These are phyloP conservation scores for Fusarium camptoceras DNA, from an alignment of 2,329 filamentous ascomycete genomes.

Conservation along the genomic window DNA sequence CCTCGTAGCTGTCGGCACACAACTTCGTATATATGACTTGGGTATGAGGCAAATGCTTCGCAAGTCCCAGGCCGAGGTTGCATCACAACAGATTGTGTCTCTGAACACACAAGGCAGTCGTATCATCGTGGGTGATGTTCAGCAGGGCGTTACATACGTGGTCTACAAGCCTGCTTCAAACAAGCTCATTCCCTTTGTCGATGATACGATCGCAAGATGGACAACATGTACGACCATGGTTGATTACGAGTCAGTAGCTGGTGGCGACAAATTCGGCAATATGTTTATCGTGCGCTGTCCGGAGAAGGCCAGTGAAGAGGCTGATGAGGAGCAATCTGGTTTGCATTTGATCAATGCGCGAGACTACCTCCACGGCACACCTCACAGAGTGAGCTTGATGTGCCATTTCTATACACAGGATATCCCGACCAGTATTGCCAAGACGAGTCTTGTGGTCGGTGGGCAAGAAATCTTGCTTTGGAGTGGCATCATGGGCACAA, in stretches of 20 bases:
- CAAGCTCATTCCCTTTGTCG: conserved; percentile 90
- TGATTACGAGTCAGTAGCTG: conserved; percentile 95
- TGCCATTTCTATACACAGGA: conserved; percentile 93
- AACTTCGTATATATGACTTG: conserved; percentile 89
- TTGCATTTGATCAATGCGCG: conserved; percentile 92
- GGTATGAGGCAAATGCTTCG: conserved; percentile 92
- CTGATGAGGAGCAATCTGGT: conserved; percentile 91
- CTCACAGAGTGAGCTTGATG: conserved; percentile 86
- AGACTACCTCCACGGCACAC: conserved; percentile 88
- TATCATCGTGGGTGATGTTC: conserved; percentile 91
- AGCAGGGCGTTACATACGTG: conserved; percentile 90
- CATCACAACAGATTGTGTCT: conserved; percentile 85
- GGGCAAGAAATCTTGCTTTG: conserved; percentile 92
- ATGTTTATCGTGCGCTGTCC: conserved; percentile 92
- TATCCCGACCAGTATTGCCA: conserved; percentile 89
- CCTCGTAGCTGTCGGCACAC: conserved; percentile 84
- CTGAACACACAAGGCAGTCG: conserved; percentile 91
- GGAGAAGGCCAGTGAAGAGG: conserved; percentile 84
- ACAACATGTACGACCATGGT: conserved; percentile 93
- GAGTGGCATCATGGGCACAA: conserved; percentile 93
- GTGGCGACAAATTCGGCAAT: conserved; percentile 98
- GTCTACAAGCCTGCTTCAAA: conserved; percentile 95
- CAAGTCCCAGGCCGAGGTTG: conserved; percentile 86
- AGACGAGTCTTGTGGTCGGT: conserved; percentile 89
- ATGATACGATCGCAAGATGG: conserved; percentile 91